These are phyloP conservation scores for Protea cynaroides DNA, from an alignment of 164 flowering plant species.

Conservation along the genomic window DNA sequence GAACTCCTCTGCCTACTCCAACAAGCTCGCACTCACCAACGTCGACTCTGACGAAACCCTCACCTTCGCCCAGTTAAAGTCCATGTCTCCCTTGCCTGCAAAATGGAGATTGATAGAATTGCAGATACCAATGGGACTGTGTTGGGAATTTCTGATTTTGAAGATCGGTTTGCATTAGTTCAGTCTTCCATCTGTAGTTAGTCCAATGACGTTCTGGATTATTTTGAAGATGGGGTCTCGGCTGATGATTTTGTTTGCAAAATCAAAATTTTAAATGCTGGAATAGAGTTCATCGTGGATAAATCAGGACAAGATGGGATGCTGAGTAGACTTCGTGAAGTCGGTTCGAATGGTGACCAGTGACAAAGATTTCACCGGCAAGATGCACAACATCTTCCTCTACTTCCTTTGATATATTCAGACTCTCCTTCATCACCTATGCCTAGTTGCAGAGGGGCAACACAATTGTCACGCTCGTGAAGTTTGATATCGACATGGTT, in stretches of 20 bases:
- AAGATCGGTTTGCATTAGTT: too few relatives aligned
- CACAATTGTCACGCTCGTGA: conserved; percentile 37
- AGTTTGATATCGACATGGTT: conserved; percentile 44
- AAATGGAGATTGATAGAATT: conserved; percentile 32
- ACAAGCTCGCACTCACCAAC: conserved; percentile 59
- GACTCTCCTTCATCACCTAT: conserved; percentile 35
- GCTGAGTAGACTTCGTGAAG: too few relatives aligned
- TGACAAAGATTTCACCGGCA: conserved; percentile 47
- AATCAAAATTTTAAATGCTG: too few relatives aligned
- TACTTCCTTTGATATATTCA: conserved; percentile 64
- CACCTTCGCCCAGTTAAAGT: conserved; percentile 40
- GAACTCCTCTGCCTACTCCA: conserved; percentile 48
- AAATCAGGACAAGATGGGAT: too few relatives aligned
- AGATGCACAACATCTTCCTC: conserved; percentile 29
- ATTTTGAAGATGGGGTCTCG: too few relatives aligned
- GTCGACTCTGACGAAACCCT: conserved; percentile 43
- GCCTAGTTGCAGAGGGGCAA: conserved; percentile 54
- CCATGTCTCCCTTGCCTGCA: too few relatives aligned
- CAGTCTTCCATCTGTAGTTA: too few relatives aligned
- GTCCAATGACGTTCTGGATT: too few relatives aligned
- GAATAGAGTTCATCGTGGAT: too few relatives aligned
- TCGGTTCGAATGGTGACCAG: conserved; percentile 35
- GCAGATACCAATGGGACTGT: conserved; percentile 69
- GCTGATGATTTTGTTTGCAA: too few relatives aligned
- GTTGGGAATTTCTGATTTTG: too few relatives aligned